phyloP scores from a whole-genome alignment of 202 grass and related monocot genomes.

The Schoenoplectus tabernaemontani region DNA sequence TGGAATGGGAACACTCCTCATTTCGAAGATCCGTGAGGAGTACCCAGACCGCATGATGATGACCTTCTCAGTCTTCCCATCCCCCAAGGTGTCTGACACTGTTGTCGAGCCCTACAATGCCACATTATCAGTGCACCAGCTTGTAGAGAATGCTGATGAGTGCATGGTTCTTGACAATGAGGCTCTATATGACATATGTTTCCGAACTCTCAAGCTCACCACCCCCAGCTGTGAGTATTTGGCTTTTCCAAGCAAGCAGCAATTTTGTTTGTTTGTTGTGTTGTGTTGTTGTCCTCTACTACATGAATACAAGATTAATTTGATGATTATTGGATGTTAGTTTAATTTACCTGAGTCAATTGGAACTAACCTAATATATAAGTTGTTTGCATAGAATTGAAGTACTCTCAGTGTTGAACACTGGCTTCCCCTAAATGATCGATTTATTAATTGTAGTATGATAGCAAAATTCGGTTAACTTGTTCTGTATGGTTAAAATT shows the following conservation, averaged over 20 bases:
- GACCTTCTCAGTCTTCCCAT: slow-evolving; percentile 57
- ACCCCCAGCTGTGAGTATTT: slow-evolving; percentile 44
- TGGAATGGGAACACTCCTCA: slow-evolving; percentile 74
- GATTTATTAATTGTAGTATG: too few relatives aligned
- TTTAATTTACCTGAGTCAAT: too few relatives aligned
- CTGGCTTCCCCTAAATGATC: too few relatives aligned
- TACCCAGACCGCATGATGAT: slow-evolving; percentile 64
- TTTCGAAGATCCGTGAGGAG: slow-evolving; percentile 57
- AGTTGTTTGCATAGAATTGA: not conserved
- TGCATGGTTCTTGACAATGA: too few relatives aligned
- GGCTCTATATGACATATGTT: slow-evolving; percentile 76
- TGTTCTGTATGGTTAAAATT: too few relatives aligned
- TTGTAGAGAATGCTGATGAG: slow-evolving; percentile 71
- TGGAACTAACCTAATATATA: not conserved
- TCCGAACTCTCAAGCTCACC: slow-evolving; percentile 53
- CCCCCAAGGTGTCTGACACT: slow-evolving; percentile 62
- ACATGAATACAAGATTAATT: not conserved
- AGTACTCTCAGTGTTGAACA: not conserved
- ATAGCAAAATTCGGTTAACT: too few relatives aligned
- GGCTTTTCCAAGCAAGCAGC: not conserved
- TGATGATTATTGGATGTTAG: not conserved
- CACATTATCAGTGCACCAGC: slow-evolving; percentile 54
- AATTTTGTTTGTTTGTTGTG: not conserved
- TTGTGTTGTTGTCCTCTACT: not conserved
- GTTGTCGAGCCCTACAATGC: slow-evolving; percentile 70